Conservation (phyloP, 2,329 filamentous ascomycete species). For the Emergomyces africanus region DNA sequence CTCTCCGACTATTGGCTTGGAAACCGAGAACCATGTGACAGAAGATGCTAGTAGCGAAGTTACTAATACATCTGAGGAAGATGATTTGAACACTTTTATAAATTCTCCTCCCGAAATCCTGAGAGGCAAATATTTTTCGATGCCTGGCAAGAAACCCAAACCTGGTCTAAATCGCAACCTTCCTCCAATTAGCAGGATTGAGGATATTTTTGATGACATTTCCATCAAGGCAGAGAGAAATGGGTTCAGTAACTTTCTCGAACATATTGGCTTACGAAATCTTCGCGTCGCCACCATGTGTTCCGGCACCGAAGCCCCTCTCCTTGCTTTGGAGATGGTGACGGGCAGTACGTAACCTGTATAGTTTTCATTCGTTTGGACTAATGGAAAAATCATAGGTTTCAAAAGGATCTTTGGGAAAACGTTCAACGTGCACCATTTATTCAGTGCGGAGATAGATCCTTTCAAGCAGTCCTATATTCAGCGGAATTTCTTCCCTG, state of each 20-base stretch:
- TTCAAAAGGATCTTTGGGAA: constrained; percentile 20
- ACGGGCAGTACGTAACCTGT: constrained; percentile 27
- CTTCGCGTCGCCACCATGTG: constrained; percentile 58
- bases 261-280: constrained; percentile 22
- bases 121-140: constrained; percentile 8
- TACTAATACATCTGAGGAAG: neutral
- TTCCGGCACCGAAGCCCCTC: constrained; percentile 63
- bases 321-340: constrained; percentile 52
- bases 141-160: constrained; percentile 10
- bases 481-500: constrained; percentile 43
- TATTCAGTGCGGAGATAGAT: constrained; percentile 52
- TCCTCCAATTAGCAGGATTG: constrained; percentile 35
- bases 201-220: constrained; percentile 40
- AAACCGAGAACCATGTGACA: neutral
- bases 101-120: constrained; percentile 11
- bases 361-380: neutral
- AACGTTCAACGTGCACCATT: constrained; percentile 38
- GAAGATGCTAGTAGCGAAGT: neutral
- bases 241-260: constrained; percentile 23
- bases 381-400: constrained; percentile 12
- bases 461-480: constrained; percentile 54
- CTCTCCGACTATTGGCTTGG: neutral
- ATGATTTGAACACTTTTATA: constrained; percentile 1
- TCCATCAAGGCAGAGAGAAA: constrained; percentile 24
- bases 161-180: constrained; percentile 21